Evolutionary conservation across 352 stramenopile species (phyloP).

Genomic region (Phytophthora multivora): DNA sequence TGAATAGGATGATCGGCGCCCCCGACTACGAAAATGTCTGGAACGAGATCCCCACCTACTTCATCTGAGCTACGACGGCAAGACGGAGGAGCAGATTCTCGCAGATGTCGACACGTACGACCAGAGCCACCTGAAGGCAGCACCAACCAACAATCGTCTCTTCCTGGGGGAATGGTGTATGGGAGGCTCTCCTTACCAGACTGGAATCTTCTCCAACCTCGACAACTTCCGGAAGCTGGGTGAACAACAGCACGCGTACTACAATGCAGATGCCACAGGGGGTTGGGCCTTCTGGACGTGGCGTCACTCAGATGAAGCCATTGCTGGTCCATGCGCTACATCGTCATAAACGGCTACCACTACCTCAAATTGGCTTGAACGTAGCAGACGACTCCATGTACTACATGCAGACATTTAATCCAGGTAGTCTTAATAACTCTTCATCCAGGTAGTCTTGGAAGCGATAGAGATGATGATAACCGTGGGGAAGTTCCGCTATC

Average conservation of each 20-base stretch:
- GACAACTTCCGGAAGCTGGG: constrained; percentile 34
- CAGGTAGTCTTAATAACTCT: constrained; percentile 18
- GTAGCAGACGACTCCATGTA: too few species aligned
- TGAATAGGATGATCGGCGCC: constrained; percentile 30
- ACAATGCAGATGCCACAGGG: constrained; percentile 8
- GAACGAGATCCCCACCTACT: constrained; percentile 63
- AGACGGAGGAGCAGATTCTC: constrained; percentile 23
- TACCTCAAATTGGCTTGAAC: constrained; percentile 17
- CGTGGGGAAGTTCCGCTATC: constrained; percentile 5
- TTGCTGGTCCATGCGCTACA: constrained; percentile 38
- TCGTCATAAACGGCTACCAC: constrained; percentile 28
- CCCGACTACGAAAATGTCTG: constrained; percentile 54
- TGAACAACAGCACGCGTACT: constrained; percentile 33
- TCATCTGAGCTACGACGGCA: constrained; percentile 42
- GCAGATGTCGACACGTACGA: constrained; percentile 28
- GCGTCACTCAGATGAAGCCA: constrained; percentile 40
- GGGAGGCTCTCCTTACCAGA: constrained; percentile 21
- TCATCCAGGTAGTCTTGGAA: constrained; percentile 26
- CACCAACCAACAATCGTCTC: constrained; percentile 7
- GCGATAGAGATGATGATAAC: constrained; percentile 24
- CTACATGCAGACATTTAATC: background rate
- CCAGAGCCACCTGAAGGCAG: background rate
- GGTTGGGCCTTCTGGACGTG: constrained; percentile 57
- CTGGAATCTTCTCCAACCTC: constrained; percentile 26
- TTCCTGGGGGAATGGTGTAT: constrained; percentile 61